These are phyloP conservation scores for Sporothrix inflata DNA, from an alignment of 2,329 filamentous ascomycete species.

Conservation along the genomic window DNA sequence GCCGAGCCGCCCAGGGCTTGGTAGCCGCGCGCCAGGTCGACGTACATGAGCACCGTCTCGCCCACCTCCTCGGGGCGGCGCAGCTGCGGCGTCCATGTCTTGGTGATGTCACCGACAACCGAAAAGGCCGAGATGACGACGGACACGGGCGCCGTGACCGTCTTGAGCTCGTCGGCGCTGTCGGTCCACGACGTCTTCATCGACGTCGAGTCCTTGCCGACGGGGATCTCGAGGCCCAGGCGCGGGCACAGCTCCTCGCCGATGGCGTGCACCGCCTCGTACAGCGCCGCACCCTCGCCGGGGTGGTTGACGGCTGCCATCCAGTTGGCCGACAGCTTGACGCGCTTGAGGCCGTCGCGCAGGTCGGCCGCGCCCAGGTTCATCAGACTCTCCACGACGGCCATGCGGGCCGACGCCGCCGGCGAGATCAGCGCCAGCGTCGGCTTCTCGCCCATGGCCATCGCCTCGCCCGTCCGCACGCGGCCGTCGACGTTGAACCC, in stretches of 20 bases:
- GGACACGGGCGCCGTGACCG: slow-evolving; percentile 90
- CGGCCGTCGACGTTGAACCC: slow-evolving; percentile 70
- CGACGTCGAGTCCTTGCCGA: slow-evolving; percentile 97
- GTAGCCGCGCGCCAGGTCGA: slow-evolving; percentile 82
- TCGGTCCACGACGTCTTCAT: slow-evolving; percentile 98
- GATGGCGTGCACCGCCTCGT: slow-evolving; percentile 91
- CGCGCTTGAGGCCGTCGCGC: slow-evolving; percentile 67
- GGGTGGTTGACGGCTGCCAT: slow-evolving; percentile 96
- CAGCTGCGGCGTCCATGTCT: slow-evolving; percentile 93
- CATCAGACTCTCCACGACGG: slow-evolving; percentile 89
- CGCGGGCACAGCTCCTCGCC: slow-evolving; percentile 89
- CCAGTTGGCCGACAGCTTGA: slow-evolving; percentile 96
- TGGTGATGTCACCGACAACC: slow-evolving; percentile 77
- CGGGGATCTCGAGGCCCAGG: slow-evolving; percentile 90
- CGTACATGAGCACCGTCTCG: slow-evolving; percentile 84
- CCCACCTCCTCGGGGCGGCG: slow-evolving; percentile 83
- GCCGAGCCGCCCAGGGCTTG: slow-evolving; percentile 88
- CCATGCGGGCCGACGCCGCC: slow-evolving; percentile 91
- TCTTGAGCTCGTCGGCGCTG: slow-evolving; percentile 57
- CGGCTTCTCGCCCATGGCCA: slow-evolving; percentile 95
- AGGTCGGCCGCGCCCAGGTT: slow-evolving; percentile 81
- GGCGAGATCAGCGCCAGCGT: slow-evolving; percentile 86
- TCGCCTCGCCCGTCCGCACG: slow-evolving; percentile 84
- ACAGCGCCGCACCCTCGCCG: slow-evolving; percentile 88
- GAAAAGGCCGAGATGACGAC: slow-evolving; percentile 90